Base-by-base conservation (phyloP, 2,329 filamentous ascomycete species). In the Penicillium sp. region DNA sequence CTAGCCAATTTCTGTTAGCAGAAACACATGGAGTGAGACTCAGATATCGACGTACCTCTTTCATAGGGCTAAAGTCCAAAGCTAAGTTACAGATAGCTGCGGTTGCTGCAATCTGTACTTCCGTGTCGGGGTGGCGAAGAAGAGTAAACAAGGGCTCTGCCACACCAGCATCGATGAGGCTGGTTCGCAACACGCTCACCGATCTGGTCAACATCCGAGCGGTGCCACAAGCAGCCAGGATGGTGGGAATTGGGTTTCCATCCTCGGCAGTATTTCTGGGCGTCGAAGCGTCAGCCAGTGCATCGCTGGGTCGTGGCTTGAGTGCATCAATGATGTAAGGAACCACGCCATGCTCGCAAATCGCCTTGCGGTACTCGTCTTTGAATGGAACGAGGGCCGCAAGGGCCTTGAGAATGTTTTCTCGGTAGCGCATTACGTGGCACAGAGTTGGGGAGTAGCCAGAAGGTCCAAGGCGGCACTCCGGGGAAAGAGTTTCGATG, bases 21-120 rank as follows among this genome's bases (percentile, higher is more conserved):
- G 39, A 52, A 42, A n/a, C 24, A 21, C 31, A 52, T 32, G 11
- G 21, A 34, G 4, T 7, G 40, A 18, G 47, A 22, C 9, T 50
- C 9, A 16, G n/a, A 43, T 36, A 49, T 16, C 5, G 31, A 79
- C 87, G 78, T 72, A 93, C 91, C 71, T 91, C 86, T 72, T 91
- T 87, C 85, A 97, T 92, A 1, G 94, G 92, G 68, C 92, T 97
- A 64, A 95, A 90, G 59, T 96, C 91, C 44, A 92, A 80, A 5
- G 96, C 83, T 46, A 99, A 75, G 71, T 99, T 99, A 64, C 88
- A 91, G 38, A 95, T 84, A 6, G 89, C 87, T 34, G 89, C 87
- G 0, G 91, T 95, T 5, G 93, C 91, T 46, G 92, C 91, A 68
- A 94, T 87, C 68, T 92, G 89, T 4, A 97, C 87, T 49, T 93